phyloP scores from a whole-genome alignment of 768 basidiomycete genomes.

The Tephrocybe sp. region DNA sequence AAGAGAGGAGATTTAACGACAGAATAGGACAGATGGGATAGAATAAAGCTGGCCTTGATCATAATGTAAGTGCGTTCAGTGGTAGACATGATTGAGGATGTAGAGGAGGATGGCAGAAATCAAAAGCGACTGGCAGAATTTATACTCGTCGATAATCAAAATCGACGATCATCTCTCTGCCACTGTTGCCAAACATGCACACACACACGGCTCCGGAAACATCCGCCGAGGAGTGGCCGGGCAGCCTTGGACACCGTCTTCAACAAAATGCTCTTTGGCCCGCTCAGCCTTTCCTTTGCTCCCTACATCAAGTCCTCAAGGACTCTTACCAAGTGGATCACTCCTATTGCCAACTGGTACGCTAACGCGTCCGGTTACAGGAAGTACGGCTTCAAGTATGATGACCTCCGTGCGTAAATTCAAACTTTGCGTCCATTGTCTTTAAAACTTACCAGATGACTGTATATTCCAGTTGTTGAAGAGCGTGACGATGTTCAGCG shows the following conservation, averaged over 20 bases:
- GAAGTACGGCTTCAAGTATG: slow-evolving; percentile 85
- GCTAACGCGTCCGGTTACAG: slow-evolving; percentile 80
- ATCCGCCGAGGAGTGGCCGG: slow-evolving; percentile 23
- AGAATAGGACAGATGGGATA: not conserved
- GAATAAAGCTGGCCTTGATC: slow-evolving; percentile 73
- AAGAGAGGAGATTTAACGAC: slow-evolving; percentile 12
- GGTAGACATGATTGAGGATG: slow-evolving; percentile 55
- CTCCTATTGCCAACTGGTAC: slow-evolving; percentile 83
- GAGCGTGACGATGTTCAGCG: slow-evolving; percentile 77
- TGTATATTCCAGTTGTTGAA: slow-evolving; percentile 55
- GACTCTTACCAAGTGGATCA: slow-evolving; percentile 63
- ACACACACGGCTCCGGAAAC: slow-evolving; percentile 44
- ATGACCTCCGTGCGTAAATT: slow-evolving; percentile 79
- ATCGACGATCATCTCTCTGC: slow-evolving; percentile 36
- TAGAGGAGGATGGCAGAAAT: slow-evolving; percentile 21
- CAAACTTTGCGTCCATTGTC: slow-evolving; percentile 11
- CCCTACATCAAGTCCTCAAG: slow-evolving; percentile 69
- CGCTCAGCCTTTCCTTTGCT: slow-evolving; percentile 74
- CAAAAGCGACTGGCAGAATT: slow-evolving; percentile 12
- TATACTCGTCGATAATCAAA: slow-evolving; percentile 22
- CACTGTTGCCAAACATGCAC: slow-evolving; percentile 38
- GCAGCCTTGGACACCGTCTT: slow-evolving; percentile 10
- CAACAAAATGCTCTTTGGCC: slow-evolving; percentile 45
- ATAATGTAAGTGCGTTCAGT: slow-evolving; percentile 99
- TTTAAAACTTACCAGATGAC: slow-evolving; percentile 9